Base-by-base conservation (phyloP, 306 rosid species). In the Parietaria judaica region DNA sequence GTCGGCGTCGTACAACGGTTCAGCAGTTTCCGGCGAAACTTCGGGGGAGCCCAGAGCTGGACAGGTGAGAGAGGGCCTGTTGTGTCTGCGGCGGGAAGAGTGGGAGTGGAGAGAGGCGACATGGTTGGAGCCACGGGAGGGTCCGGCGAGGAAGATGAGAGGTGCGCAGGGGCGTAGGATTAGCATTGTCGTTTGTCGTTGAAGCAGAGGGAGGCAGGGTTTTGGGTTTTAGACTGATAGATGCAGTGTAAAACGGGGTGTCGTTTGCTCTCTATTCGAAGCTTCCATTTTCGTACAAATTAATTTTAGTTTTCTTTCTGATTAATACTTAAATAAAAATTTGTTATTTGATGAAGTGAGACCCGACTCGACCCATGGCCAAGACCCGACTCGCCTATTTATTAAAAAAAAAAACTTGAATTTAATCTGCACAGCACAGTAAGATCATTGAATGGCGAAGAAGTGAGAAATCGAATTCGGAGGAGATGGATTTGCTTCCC, bases 401-500 rank as follows among this genome's bases (percentile, higher is more conserved):
- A 23, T 23, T 23, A 23, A 23, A 23, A 23, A 23, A 0, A 23
- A 2, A 23, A 23, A 2, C 31, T 23, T 23, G 31, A 23, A 23
- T 23, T 23, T 23, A 23, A 23, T 23, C 31, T 23, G 31, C 31
- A 23, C 31, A 0, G 31, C 2, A n/a, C 31, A 0, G 31, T 23
- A 2, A 23, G 31, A 23, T 23, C 31, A 23, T 23, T 23, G 31
- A 23, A 23, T 23, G 31, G 31, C 31, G 31, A 23, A 0, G 45
- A 41, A 41, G 2, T 5, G 45, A 41, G 45, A 41, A 8, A 41
- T 23, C 31, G 31, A 23, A 23, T 23, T 23, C 1, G 66, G 13
- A 41, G 38, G 12, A 4, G 50, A 14, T 88, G 96, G 87, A 88
- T 82, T 82, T 88, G 64, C 90, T 91, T 73, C 89, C 95, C 8